Conservation (phyloP, 768 basidiomycete species). For the Suillus sp. region DNA sequence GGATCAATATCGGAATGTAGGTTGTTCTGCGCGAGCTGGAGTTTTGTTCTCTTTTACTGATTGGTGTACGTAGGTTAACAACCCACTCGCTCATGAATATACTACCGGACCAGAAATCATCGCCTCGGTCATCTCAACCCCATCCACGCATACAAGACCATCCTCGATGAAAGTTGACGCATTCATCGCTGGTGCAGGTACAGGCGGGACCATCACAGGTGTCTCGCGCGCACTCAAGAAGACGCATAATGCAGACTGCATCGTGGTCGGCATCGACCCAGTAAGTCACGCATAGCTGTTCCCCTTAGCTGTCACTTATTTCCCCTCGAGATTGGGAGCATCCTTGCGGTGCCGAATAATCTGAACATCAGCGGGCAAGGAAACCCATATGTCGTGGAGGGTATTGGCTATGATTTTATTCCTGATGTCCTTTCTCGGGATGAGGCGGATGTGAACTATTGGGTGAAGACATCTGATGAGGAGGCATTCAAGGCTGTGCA, state of each 20-base stretch:
- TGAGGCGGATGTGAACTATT: slow-evolving; percentile 59
- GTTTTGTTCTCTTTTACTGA: neutral
- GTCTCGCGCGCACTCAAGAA: slow-evolving; percentile 79
- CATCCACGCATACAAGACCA: slow-evolving; percentile 54
- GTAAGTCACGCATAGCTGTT: slow-evolving; percentile 44
- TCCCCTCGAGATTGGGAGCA: slow-evolving; percentile 74
- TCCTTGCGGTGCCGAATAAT: slow-evolving; percentile 72
- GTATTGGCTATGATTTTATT: slow-evolving; percentile 96
- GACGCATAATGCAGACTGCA: slow-evolving; percentile 67
- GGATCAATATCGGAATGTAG: slow-evolving; percentile 85
- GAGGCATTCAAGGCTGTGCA: slow-evolving; percentile 79
- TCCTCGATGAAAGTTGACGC: slow-evolving; percentile 80
- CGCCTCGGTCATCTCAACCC: slow-evolving; percentile 67
- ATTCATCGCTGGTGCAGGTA: slow-evolving; percentile 86
- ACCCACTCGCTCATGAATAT: slow-evolving; percentile 88
- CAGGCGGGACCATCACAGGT: slow-evolving; percentile 95
- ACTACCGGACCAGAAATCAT: slow-evolving; percentile 94
- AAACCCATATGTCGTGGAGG: slow-evolving; percentile 77
- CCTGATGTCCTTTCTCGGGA: slow-evolving; percentile 82
- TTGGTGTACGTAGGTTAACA: slow-evolving; percentile 56
- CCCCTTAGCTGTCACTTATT: slow-evolving; percentile 14
- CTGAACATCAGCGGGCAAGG: slow-evolving; percentile 60
- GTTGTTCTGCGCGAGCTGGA: slow-evolving; percentile 23
- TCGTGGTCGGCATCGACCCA: slow-evolving; percentile 90
- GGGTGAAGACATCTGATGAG: slow-evolving; percentile 85